Conservation (phyloP, 352 stramenopile species). For the Halophytophthora polymorphica region DNA sequence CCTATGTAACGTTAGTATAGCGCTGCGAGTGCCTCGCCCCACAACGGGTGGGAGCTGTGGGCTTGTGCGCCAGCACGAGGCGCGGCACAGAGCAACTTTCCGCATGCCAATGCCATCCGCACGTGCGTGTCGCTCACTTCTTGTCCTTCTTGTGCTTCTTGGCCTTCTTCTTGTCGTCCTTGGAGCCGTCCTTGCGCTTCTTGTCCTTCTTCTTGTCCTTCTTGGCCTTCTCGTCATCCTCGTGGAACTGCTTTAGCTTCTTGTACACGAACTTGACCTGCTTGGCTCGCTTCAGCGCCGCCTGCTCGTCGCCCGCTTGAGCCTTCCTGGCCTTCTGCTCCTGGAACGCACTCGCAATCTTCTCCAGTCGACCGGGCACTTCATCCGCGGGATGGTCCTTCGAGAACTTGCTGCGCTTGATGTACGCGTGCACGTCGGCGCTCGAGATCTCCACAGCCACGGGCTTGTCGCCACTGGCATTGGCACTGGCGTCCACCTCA, state of each 20-base stretch:
- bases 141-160: slow-evolving; percentile 62
- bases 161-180: slow-evolving; percentile 48
- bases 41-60: too few species aligned
- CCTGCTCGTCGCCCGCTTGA: slow-evolving; percentile 29
- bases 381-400: slow-evolving; percentile 43
- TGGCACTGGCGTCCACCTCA: slow-evolving; percentile 33
- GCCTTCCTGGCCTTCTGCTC: slow-evolving; percentile 33
- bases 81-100: too few species aligned
- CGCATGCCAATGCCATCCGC: too few species aligned
- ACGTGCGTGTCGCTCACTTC: slow-evolving; percentile 4
- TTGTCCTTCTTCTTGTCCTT: slow-evolving; percentile 75
- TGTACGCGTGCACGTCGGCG: slow-evolving; percentile 52
- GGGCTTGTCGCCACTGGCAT: slow-evolving; percentile 15
- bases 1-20: slow-evolving; percentile 9
- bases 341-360: slow-evolving; percentile 34
- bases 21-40: too few species aligned
- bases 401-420: slow-evolving; percentile 68
- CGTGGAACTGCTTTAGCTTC: slow-evolving; percentile 83
- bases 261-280: slow-evolving; percentile 85
- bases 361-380: slow-evolving; percentile 30
- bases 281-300: slow-evolving; percentile 41
- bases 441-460: slow-evolving; percentile 26
- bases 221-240: slow-evolving; percentile 39
- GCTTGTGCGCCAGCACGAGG: too few species aligned
- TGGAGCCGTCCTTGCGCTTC: slow-evolving; percentile 64